Evolutionary conservation across 2,329 filamentous ascomycete genomes (phyloP).

Genomic region (Sclerotinia glacialis): DNA sequence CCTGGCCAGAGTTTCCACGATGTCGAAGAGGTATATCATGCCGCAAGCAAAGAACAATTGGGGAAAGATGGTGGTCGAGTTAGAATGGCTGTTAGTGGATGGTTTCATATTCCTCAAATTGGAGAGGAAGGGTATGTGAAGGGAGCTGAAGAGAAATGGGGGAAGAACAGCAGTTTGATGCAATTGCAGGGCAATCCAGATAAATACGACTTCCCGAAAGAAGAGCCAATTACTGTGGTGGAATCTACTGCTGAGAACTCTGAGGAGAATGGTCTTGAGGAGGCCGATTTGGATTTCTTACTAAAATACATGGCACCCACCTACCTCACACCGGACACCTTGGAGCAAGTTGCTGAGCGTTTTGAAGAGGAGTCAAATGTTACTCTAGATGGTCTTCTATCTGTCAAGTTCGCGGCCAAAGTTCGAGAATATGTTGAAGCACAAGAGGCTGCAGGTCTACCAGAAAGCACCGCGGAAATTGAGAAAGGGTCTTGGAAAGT

Average conservation of each 20-base stretch:
- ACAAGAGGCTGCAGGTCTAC: conserved; percentile 53
- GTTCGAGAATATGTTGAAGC: conserved; percentile 70
- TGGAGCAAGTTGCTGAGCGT: conserved; percentile 74
- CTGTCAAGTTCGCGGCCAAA: conserved; percentile 69
- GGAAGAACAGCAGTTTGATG: conserved; percentile 84
- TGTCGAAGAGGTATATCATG: conserved; percentile 93
- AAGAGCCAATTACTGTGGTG: conserved; percentile 52
- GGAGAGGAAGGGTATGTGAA: conserved; percentile 89
- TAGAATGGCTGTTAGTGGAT: conserved; percentile 96
- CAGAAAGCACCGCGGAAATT: conserved; percentile 51
- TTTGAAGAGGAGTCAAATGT: conserved; percentile 84
- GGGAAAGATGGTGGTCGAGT: conserved; percentile 71
- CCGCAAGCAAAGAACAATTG: conserved; percentile 56
- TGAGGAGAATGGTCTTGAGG: conserved; percentile 62
- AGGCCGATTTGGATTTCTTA: conserved; percentile 82
- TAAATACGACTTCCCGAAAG: conserved; percentile 77
- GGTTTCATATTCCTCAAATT: conserved; percentile 96
- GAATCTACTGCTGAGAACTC: conserved; percentile 23
- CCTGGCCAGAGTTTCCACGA: conserved; percentile 99
- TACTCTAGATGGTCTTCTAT: conserved; percentile 74
- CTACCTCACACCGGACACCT: conserved; percentile 87
- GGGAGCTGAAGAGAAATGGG: conserved; percentile 83
- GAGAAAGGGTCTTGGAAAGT: conserved; percentile 67
- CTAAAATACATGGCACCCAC: conserved; percentile 86
- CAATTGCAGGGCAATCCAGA: conserved; percentile 91